A percentile compares a stretch with the other conserved stretches of the same genome.
Evolutionary conservation across 2,329 filamentous ascomycete genomes (phyloP).

Genomic region (Sphaerostilbella broomeana): DNA sequence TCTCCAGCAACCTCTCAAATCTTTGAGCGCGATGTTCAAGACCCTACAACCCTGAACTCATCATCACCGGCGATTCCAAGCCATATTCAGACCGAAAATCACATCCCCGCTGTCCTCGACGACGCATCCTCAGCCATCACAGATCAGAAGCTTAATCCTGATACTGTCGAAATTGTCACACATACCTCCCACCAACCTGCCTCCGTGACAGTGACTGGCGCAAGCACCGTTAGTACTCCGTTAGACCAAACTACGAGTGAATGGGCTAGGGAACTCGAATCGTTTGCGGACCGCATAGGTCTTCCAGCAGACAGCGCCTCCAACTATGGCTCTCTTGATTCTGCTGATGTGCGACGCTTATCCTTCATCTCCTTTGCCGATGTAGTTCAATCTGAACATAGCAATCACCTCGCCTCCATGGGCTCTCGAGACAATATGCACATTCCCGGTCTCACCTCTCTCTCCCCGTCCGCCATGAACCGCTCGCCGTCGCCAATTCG

Average conservation of each 20-base stretch:
- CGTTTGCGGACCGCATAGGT: slow-evolving; percentile 42
- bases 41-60: slow-evolving; percentile 59
- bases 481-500: slow-evolving; percentile 75
- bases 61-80: slow-evolving; percentile 81
- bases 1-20: slow-evolving; percentile 77
- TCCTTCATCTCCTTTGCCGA: slow-evolving; percentile 97
- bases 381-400: slow-evolving; percentile 80
- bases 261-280: slow-evolving; percentile 53
- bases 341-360: slow-evolving; percentile 69
- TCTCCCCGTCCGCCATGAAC: slow-evolving; percentile 46
- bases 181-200: slow-evolving; percentile 79
- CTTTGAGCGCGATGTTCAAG: slow-evolving; percentile 93
- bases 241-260: slow-evolving; percentile 40
- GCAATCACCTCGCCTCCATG: slow-evolving; percentile 42
- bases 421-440: slow-evolving; percentile 65
- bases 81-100: slow-evolving; percentile 90
- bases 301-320: slow-evolving; percentile 55
- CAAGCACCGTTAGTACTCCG: slow-evolving; percentile 26
- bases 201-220: slow-evolving; percentile 56
- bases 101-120: slow-evolving; percentile 85
- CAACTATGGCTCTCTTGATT: slow-evolving; percentile 71
- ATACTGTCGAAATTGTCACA: slow-evolving; percentile 88
- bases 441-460: slow-evolving; percentile 58
- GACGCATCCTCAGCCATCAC: slow-evolving; percentile 90
- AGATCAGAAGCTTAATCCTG: slow-evolving; percentile 74